Evolutionary conservation across 2,329 filamentous ascomycete genomes (phyloP), one percentile per base, ranked within the genome.

Genomic region (Beauveria brongniartii): DNA sequence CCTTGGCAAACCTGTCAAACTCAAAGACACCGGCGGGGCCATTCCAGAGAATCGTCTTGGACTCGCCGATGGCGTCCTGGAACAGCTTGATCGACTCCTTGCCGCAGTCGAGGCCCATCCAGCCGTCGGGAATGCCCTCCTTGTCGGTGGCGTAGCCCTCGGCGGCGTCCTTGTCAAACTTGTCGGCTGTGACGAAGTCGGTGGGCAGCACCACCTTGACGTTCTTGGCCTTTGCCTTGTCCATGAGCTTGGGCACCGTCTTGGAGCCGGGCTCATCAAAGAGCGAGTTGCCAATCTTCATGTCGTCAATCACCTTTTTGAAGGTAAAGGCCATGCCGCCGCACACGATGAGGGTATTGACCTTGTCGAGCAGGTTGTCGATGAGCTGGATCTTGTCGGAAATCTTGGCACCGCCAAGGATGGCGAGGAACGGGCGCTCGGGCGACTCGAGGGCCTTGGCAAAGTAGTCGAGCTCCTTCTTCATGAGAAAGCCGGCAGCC

Each of bases 391-490:
- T 99, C 88, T 99, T 99, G 85, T 99, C 94, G 50, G 91, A 95
- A 68, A 99, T 92, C 85, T 99, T 99, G 75, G 94, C 92, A 69
- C 94, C 94, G 70, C 94, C 94, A 59, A 99, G 90, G 74, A 99
- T 99, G 75, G 94, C 95, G 59, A 99, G 88, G 90, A 99, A 99
- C 64, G 94, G 94, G 61, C 93, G 88, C 80, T 95, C 83, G 64
- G 94, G 94, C 69, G 84, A 86, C 82, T 99, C 94, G 64, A 99
- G 89, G 44, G 92, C 94, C 82, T 97, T 86, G 66, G 94, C 94
- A 74, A 99, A 99, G 87, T 99, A 99, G 74, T 99, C 94, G 65
- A 99, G 89, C 80, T 99, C 94, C 84, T 97, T 99, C 89, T 99
- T 99, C 83, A 99, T 92, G 72, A 99, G 87, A 87, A 97, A 99